A percentile compares a stretch with the other conserved stretches of the same genome.
phyloP scores from a whole-genome alignment of 2,329 filamentous ascomycete genomes.

The Emmonsiellopsis sp. region DNA sequence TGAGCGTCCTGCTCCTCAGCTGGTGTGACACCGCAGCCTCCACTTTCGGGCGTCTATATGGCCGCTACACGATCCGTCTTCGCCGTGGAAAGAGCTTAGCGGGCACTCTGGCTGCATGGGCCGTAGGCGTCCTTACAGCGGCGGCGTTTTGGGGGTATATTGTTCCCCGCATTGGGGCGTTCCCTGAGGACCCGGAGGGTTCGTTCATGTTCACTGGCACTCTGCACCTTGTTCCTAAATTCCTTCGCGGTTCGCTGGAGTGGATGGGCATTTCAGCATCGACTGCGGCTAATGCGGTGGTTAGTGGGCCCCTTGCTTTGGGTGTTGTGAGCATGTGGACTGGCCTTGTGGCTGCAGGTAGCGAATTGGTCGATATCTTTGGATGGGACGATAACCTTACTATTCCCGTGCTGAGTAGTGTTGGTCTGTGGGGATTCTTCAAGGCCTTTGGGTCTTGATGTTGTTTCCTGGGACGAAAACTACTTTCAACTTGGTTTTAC shows the following conservation, averaged over 20 bases:
- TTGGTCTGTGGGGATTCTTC: slow-evolving; percentile 85
- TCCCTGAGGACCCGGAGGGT: slow-evolving; percentile 58
- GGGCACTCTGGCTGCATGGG: slow-evolving; percentile 73
- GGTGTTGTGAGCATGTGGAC: slow-evolving; percentile 76
- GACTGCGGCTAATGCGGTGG: slow-evolving; percentile 46
- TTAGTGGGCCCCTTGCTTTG: slow-evolving; percentile 65
- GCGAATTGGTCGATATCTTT: slow-evolving; percentile 84
- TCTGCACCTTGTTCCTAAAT: slow-evolving; percentile 57
- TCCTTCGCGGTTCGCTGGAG: slow-evolving; percentile 52
- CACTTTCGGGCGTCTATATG: slow-evolving; percentile 85
- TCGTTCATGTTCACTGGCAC: slow-evolving; percentile 74
- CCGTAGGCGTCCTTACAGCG: slow-evolving; percentile 74
- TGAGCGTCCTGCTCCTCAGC: slow-evolving; percentile 80
- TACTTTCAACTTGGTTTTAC: not conserved
- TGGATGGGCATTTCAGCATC: slow-evolving; percentile 26
- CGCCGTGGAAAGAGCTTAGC: slow-evolving; percentile 85
- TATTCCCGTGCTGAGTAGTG: slow-evolving; percentile 82
- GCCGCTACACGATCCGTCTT: slow-evolving; percentile 77
- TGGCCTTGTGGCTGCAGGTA: slow-evolving; percentile 78
- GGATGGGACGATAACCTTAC: slow-evolving; percentile 97
- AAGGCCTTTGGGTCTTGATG: slow-evolving; percentile 59
- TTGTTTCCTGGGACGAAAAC: not conserved
- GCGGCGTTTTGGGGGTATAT: slow-evolving; percentile 82
- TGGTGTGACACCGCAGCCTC: slow-evolving; percentile 98
- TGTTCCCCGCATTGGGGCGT: slow-evolving; percentile 58